These are phyloP conservation scores for Atkinsonella hypoxylon DNA, from an alignment of 2,329 filamentous ascomycete genomes.

Conservation along the genomic window DNA sequence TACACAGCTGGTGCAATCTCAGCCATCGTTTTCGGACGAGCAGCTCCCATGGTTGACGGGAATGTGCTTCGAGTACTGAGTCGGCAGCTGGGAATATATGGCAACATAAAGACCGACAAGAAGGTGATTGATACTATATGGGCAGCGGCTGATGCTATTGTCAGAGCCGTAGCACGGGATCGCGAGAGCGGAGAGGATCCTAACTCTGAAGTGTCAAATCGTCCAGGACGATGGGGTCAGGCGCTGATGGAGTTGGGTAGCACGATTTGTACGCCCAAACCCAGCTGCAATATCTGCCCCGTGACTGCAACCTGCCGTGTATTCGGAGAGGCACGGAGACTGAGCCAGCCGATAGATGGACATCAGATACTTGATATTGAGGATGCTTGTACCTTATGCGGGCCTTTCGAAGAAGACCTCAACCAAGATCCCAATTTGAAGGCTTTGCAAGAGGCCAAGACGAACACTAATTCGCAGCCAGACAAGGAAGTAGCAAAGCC, in stretches of 20 bases:
- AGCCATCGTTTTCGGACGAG: constrained; percentile 48
- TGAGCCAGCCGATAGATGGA: constrained; percentile 15
- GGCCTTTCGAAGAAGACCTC: constrained; percentile 28
- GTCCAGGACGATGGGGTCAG: constrained; percentile 51
- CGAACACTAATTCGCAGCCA: constrained; percentile 2
- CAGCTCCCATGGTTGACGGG: constrained; percentile 51
- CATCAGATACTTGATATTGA: constrained; percentile 31
- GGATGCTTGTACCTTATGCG: constrained; percentile 37
- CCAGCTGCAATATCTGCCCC: constrained; percentile 41
- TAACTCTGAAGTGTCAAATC: constrained; percentile 21
- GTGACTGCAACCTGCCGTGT: constrained; percentile 38
- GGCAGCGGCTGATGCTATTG: constrained; percentile 44
- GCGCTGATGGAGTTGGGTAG: constrained; percentile 55
- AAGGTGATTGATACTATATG: constrained; percentile 40
- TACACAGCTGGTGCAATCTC: constrained; percentile 53
- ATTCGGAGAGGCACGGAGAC: constrained; percentile 31
- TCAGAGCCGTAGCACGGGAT: constrained; percentile 36
- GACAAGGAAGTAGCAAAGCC: constrained; percentile 9
- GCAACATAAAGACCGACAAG: constrained; percentile 45
- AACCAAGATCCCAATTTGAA: constrained; percentile 13
- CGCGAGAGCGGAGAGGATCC: constrained; percentile 9
- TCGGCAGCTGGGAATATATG: constrained; percentile 44
- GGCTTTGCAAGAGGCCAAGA: neutral
- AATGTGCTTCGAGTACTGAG: constrained; percentile 51
- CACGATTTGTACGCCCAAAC: constrained; percentile 48